Evolutionary conservation across 768 basidiomycete species (phyloP), one percentile per base, ranked within the genome.

Genomic region (Serendipita sp.): DNA sequence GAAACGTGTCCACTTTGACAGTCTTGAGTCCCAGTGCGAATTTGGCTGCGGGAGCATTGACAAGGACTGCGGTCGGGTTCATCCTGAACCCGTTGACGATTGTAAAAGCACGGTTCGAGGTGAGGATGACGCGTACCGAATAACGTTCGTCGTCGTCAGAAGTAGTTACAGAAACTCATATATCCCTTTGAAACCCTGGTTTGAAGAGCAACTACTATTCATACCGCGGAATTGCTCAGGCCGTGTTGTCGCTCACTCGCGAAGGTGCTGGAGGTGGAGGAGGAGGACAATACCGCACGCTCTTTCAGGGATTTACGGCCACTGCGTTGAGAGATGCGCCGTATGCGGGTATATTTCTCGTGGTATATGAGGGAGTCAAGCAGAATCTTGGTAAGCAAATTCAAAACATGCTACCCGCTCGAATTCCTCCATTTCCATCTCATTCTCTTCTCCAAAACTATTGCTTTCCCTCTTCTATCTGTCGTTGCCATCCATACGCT

Each of bases 301-400:
- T 94, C 30, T 82, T 93, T 69, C 85, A 89, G 51, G 94, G 94
- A 0, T 86, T 92, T 69, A 68, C 86, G 24, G 89, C 92, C 0
- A 90, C 91, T 1, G 88, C 92, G 1, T 76, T 93, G n/a, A 81
- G 94, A 51, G 94, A 97, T 71, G 94, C 92, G 13, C 94, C 94
- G 0, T 92, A 94, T 68, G 91, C 94, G 1, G 94, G 93, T 2
- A 72, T 96, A 3, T 97, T 93, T 68, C 77, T 95, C 38, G 81
- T 91, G 2, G 82, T 86, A 64, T 97, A 97, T 69, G 93, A 97
- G 72, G 81, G 82, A 48, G 81, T 90, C 65, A 97, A 97, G 71
- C 77, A 78, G 58, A 80, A 89, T 68, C 75, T 82, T 2, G 77
- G 89, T 87, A 71, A 68, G 78, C 70, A 26, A 16, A 22, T 14